phyloP scores from a whole-genome alignment of 306 rosid species.

The Cucurbita pepo region DNA sequence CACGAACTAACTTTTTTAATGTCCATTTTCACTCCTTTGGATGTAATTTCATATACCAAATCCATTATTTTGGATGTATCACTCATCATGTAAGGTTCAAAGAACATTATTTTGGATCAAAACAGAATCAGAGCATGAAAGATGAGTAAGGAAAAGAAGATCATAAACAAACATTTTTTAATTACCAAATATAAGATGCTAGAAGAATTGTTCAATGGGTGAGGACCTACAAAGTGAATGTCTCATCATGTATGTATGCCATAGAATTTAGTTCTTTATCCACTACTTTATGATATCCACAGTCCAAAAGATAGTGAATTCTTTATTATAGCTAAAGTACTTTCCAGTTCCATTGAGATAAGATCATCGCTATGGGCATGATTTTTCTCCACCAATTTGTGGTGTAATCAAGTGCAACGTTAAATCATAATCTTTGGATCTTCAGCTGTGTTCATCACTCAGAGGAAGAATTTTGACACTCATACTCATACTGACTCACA shows the following conservation, averaged over 20 bases:
- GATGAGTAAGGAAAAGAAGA: too few species aligned
- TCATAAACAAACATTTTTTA: too few species aligned
- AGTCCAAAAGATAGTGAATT: neutral
- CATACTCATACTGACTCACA: neutral
- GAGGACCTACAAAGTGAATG: neutral
- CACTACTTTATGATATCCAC: neutral
- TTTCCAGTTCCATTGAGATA: neutral
- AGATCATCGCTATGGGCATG: neutral
- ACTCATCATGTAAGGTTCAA: too few species aligned
- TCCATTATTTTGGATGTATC: too few species aligned
- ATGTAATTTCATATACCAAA: too few species aligned
- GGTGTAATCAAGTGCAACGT: neutral
- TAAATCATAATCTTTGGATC: neutral
- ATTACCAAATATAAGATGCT: too few species aligned
- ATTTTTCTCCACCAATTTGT: neutral
- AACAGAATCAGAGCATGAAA: too few species aligned
- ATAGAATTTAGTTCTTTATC: neutral
- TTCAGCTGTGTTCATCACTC: neutral
- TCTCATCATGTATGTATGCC: too few species aligned
- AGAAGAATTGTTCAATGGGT: neutral
- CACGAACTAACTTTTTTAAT: too few species aligned
- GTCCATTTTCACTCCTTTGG: too few species aligned
- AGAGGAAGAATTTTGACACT: neutral
- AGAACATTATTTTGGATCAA: too few species aligned
- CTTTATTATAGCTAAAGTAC: neutral